Evolutionary conservation across 495 filamentous ascomycete species (phyloP), one percentile per base, ranked within the genome.

Genomic region (Penicillium turbatum): DNA sequence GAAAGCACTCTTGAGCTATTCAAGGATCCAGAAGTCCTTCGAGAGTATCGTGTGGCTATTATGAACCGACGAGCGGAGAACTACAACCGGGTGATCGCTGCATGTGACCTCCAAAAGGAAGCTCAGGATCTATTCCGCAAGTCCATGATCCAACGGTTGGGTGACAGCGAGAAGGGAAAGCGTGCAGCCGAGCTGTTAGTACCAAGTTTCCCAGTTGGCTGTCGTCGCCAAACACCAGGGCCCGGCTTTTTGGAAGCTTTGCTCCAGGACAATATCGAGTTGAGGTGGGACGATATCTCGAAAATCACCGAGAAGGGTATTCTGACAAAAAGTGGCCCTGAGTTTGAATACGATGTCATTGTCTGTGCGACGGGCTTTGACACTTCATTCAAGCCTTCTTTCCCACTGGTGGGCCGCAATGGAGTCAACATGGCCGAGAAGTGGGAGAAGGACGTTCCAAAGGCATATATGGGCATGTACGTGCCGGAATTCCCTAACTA

Each of bases 331-430:
- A 32, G 53, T 24, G 63, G 66, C 1, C 30, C 36, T 6, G 53
- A 60, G 24, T 45, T 62, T 13, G 60, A 69, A n/a, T 57, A 72
- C 9, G 77, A 80, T 48, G 63, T 77, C 0, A 69, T 81, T 35
- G 65, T 81, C 13, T 78, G 73, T 56, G 64, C 74, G 1, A 77
- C 74, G 0, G 78, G 78, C 3, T 79, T 79, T 55, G 71, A 79
- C 39, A 65, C 67, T 6, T 70, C 62, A 6, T 74, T 61, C 45
- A 45, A 59, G 13, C 68, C 73, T 1, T 30, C 30, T 2, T 76
- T 59, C 51, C 66, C 66, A 6, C 39, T 72, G 12, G 27, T 67
- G 15, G 75, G 73, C 0, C 55, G 55, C 1, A 53, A 69, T 1
- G 68, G 70, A 9, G 54, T 59, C 17, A 59, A 55, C 15, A 47